Evolutionary conservation across 495 filamentous ascomycete species (phyloP).

Genomic region (Sordaria brevicollis): DNA sequence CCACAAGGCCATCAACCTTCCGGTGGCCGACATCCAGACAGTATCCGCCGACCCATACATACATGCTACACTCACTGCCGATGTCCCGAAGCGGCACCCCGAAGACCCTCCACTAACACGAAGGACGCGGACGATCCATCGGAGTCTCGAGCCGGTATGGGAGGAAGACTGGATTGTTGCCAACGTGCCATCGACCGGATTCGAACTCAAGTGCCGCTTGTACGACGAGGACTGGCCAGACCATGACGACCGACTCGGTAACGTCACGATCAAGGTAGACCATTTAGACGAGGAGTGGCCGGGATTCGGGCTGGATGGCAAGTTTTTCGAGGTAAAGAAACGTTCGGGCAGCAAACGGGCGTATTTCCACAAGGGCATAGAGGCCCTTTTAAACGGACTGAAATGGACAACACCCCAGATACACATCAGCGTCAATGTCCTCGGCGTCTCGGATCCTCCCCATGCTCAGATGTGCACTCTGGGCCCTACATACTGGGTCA

Average conservation of each 20-base stretch:
- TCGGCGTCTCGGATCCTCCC: slow-evolving; percentile 67
- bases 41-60: slow-evolving; percentile 81
- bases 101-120: slow-evolving; percentile 63
- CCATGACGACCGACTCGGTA: slow-evolving; percentile 80
- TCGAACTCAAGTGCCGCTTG: slow-evolving; percentile 67
- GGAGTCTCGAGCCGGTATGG: slow-evolving; percentile 65
- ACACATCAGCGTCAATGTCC: slow-evolving; percentile 56
- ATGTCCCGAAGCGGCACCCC: slow-evolving; percentile 62
- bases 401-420: slow-evolving; percentile 31
- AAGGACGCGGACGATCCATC: slow-evolving; percentile 66
- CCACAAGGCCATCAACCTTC: slow-evolving; percentile 68
- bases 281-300: slow-evolving; percentile 52
- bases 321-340: slow-evolving; percentile 65
- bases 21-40: slow-evolving; percentile 66
- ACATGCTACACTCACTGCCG: slow-evolving; percentile 51
- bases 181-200: slow-evolving; percentile 70
- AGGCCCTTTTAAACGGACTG: slow-evolving; percentile 32
- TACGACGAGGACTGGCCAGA: slow-evolving; percentile 85
- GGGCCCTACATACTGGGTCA: slow-evolving; percentile 65
- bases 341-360: slow-evolving; percentile 77
- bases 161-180: slow-evolving; percentile 78
- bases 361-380: slow-evolving; percentile 57
- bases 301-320: slow-evolving; percentile 47
- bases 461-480: slow-evolving; percentile 70
- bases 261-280: slow-evolving; percentile 56